phyloP scores from a whole-genome alignment of 495 filamentous ascomycete species.

The Penicillium fimorum region DNA sequence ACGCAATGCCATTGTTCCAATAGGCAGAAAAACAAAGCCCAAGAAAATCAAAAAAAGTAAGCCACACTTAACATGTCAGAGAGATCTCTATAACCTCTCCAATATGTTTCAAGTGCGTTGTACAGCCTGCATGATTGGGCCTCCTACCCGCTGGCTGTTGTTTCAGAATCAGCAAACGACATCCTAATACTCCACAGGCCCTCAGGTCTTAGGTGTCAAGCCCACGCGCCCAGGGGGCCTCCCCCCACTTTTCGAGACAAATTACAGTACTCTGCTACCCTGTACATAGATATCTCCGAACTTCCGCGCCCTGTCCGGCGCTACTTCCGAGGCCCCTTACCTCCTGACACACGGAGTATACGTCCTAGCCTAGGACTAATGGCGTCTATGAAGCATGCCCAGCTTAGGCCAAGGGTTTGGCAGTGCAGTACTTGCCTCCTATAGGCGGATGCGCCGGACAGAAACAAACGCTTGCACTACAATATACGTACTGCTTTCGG shows the following conservation, averaged over 20 bases:
- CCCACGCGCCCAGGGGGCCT: conserved; percentile 13
- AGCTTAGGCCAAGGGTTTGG: conserved; percentile 7
- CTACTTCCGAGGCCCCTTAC: neutral
- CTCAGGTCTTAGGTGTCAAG: conserved; percentile 12
- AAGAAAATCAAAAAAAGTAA: neutral
- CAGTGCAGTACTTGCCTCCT: neutral
- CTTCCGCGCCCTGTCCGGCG: neutral
- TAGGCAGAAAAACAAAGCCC: neutral
- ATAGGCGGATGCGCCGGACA: neutral
- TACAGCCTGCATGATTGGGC: conserved; percentile 17
- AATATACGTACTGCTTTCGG: neutral
- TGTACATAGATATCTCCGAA: neutral
- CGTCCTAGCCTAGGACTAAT: neutral
- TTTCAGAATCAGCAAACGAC: conserved; percentile 21
- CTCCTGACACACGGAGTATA: neutral
- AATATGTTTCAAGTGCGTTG: conserved; percentile 21
- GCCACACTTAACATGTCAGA: neutral
- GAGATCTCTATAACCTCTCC: neutral
- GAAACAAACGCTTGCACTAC: neutral
- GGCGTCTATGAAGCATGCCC: conserved; percentile 9
- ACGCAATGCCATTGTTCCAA: conserved; percentile 1
- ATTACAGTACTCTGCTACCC: conserved; percentile 20
- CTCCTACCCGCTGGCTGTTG: conserved; percentile 18
- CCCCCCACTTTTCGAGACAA: conserved; percentile 22
- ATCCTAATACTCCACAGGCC: neutral